Evolutionary conservation across 2,329 filamentous ascomycete genomes (phyloP), one percentile per base, ranked within the genome.

Genomic region (Aschersonia sp.): DNA sequence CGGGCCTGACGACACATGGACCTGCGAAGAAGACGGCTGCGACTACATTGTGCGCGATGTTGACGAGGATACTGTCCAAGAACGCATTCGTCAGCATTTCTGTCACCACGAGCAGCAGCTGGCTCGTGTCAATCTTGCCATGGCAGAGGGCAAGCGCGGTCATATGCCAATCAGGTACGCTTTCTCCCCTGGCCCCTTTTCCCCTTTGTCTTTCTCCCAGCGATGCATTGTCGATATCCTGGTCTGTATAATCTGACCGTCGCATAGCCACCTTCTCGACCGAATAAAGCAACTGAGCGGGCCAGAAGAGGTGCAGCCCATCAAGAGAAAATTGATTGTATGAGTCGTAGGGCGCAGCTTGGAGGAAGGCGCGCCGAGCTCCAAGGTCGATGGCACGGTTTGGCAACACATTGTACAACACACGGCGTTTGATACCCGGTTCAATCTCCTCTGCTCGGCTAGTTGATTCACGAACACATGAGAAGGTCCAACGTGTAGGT

Each of bases 1-100:
- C 35, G 79, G 76, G 0, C 74, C 77, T 0, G 70, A 78, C 49
- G 74, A 81, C 47, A 78, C 77, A 0, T 87, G 83, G 82, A 67
- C 66, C 1, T 87, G 83, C 55, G 72, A 73, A 5, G 71, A 82
- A 51, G 74, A 78, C 9, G 79, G 73, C 30, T 87, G 83, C 56
- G 65, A 65, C 39, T 79, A 79, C 54, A 70, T 80, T 41, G 77
- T 86, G 9, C 79, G 80, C 51, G 72, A 71, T 2, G 77, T 77
- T n/a, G 73, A 77, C 43, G 69, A 74, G 41, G 62, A 71, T 4
- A 67, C 71, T 0, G 76, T 75, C 30, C 72, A 76, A 49, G 63
- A 68, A 5, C 63, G 76, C 8, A 81, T 87, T 43, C 68, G 67
- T 14, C 66, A 73, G 44, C 83, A 87, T 57, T 73, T 81, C 40